Percentiles rank a stretch among this genome's conserved stretches.
Conservation (phyloP, 192 early-diverging fungal species). For the Umbelopsis vinacea region DNA sequence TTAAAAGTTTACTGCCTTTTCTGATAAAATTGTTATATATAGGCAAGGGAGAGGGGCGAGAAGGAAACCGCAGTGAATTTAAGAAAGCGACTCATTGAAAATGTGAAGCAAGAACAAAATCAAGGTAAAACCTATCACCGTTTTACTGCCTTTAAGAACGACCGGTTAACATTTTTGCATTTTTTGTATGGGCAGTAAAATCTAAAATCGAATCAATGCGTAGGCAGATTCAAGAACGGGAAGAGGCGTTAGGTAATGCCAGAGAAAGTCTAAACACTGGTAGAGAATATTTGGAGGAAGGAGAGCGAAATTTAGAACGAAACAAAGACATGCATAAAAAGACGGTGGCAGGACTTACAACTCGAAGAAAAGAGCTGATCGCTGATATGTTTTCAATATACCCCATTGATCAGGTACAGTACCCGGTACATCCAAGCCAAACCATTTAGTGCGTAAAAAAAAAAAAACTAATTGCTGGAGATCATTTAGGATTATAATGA, state of each 20-base stretch:
- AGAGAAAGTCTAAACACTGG: background rate
- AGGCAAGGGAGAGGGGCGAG: slow-evolving; percentile 2
- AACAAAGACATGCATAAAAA: slow-evolving; percentile 37
- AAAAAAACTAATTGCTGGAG: slow-evolving; percentile 19
- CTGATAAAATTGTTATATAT: background rate
- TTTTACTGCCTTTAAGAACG: background rate
- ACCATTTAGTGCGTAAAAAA: background rate
- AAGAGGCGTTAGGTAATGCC: background rate
- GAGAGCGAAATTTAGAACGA: slow-evolving; percentile 25
- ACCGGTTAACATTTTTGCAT: background rate
- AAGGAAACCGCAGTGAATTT: slow-evolving; percentile 21
- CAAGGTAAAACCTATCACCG: background rate
- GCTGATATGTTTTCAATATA: slow-evolving; percentile 63
- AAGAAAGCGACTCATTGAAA: slow-evolving; percentile 13
- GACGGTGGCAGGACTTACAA: slow-evolving; percentile 32
- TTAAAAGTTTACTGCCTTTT: background rate
- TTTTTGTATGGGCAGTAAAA: background rate
- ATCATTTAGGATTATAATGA: slow-evolving; percentile 46
- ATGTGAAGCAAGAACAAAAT: background rate
- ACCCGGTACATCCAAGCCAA: background rate
- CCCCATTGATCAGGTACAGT: slow-evolving; percentile 56
- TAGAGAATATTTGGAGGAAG: slow-evolving; percentile 25
- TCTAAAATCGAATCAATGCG: background rate
- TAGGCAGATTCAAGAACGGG: background rate
- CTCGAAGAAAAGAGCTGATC: slow-evolving; percentile 53